A percentile compares a stretch with the other conserved stretches of the same genome.
Evolutionary conservation across 2,329 filamentous ascomycete species (phyloP).

Genomic region (Byssochlamys sp.): DNA sequence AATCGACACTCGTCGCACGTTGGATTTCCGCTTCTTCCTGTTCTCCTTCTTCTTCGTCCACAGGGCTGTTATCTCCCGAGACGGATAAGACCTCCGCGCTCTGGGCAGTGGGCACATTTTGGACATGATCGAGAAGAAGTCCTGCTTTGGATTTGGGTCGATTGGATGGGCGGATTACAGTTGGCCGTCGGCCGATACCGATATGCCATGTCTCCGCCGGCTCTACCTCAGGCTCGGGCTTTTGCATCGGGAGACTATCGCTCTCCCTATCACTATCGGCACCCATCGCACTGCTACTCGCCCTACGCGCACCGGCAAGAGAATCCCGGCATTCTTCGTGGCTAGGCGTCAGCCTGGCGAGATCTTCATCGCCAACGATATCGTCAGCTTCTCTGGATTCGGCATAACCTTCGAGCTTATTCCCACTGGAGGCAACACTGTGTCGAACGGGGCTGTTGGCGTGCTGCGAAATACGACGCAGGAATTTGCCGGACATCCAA

Average conservation of each 20-base stretch:
- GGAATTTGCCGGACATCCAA: constrained; percentile 74
- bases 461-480: constrained; percentile 40
- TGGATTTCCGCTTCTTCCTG: constrained; percentile 33
- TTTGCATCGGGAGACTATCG: constrained; percentile 12
- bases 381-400: constrained; percentile 45
- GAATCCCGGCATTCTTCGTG: constrained; percentile 35
- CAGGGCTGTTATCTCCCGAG: constrained; percentile 17
- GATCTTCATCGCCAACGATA: constrained; percentile 64
- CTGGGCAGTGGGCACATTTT: constrained; percentile 24
- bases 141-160: constrained; percentile 55
- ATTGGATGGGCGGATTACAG: constrained; percentile 52
- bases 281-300: constrained; percentile 43
- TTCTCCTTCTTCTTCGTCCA: constrained; percentile 13
- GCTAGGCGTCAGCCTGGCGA: constrained; percentile 46
- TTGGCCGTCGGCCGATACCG: constrained; percentile 48
- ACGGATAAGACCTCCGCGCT: constrained; percentile 16
- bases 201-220: constrained; percentile 40
- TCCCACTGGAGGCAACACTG: constrained; percentile 34
- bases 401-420: constrained; percentile 38
- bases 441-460: constrained; percentile 26
- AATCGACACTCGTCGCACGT: constrained; percentile 62
- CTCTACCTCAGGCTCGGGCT: constrained; percentile 11
- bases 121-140: constrained; percentile 47
- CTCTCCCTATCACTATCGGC: constrained; percentile 43
- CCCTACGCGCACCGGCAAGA: constrained; percentile 21